phyloP scores from a whole-genome alignment of 2,329 filamentous ascomycete species.

The Aspergillus sojae region DNA sequence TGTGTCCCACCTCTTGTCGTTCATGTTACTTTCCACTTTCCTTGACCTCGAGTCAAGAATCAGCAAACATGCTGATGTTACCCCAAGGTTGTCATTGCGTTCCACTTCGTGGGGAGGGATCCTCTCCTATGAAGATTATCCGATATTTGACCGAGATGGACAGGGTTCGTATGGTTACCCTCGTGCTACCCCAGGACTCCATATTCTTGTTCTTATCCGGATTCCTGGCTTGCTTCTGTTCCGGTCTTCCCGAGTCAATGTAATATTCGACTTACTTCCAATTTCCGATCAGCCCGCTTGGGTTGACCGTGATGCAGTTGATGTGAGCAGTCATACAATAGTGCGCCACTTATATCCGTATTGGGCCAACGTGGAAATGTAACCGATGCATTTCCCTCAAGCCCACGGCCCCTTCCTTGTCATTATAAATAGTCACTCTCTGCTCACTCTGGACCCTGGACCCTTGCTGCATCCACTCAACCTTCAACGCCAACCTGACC shows the following conservation, averaged over 20 bases:
- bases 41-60: not conserved
- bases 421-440: slow-evolving; percentile 8
- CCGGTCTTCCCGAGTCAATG: slow-evolving; percentile 13
- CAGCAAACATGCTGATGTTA: not conserved
- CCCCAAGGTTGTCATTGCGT: not conserved
- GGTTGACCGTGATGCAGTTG: slow-evolving; percentile 1
- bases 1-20: no score
- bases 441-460: not conserved
- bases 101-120: not conserved
- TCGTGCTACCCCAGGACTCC: slow-evolving; percentile 1
- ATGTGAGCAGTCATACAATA: slow-evolving; percentile 11
- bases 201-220: not conserved
- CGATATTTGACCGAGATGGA: slow-evolving; percentile 24
- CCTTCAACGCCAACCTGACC: not conserved
- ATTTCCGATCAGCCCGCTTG: slow-evolving; percentile 9
- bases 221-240: slow-evolving; percentile 8
- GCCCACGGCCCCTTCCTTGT: not conserved
- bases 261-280: slow-evolving; percentile 1
- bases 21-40: no score
- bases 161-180: not conserved
- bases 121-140: slow-evolving; percentile 12
- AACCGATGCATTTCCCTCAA: not conserved
- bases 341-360: slow-evolving; percentile 3
- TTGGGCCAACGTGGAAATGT: slow-evolving; percentile 1
- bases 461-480: not conserved